Evolutionary conservation across 352 stramenopile genomes (phyloP).

Genomic region (Globisporangium yorkense): DNA sequence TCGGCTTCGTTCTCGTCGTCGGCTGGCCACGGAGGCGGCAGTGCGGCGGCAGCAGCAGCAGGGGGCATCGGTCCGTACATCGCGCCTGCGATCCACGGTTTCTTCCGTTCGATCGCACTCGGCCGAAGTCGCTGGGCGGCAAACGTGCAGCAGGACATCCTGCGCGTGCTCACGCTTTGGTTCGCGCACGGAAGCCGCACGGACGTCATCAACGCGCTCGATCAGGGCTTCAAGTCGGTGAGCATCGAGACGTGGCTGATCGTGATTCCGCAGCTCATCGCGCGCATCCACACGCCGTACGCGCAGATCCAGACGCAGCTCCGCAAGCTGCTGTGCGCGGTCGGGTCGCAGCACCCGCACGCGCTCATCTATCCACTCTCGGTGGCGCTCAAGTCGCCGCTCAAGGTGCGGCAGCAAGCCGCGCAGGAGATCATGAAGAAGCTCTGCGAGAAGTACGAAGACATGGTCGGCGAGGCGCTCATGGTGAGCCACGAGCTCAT

Average conservation of each 20-base stretch:
- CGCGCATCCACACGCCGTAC: conserved; percentile 75
- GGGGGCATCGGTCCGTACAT: conserved; percentile 49
- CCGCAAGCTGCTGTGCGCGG: conserved; percentile 82
- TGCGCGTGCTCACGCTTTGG: conserved; percentile 97
- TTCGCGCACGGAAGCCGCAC: conserved; percentile 94
- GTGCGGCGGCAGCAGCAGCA: conserved; percentile 5
- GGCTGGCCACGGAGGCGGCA: conserved; percentile 3
- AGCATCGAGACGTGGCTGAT: conserved; percentile 97
- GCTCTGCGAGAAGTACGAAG: conserved; percentile 90
- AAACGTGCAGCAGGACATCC: conserved; percentile 97
- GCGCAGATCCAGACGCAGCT: conserved; percentile 70
- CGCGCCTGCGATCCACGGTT: conserved; percentile 79
- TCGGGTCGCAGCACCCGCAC: conserved; percentile 95
- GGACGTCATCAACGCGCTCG: conserved; percentile 81
- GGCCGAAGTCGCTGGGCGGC: conserved; percentile 94
- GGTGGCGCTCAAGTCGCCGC: conserved; percentile 94
- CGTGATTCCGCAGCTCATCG: conserved; percentile 97
- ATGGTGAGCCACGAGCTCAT: conserved; percentile 98
- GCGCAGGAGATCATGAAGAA: conserved; percentile 94
- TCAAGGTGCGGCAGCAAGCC: conserved; percentile 83
- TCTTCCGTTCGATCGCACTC: conserved; percentile 95
- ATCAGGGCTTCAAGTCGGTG: conserved; percentile 87
- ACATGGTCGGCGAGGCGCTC: conserved; percentile 93
- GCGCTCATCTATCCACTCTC: conserved; percentile 98
- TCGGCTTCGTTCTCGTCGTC: conserved; percentile 6